Evolutionary conservation across 2,329 filamentous ascomycete genomes (phyloP).

Genomic region (Sporothrix schenckii): DNA sequence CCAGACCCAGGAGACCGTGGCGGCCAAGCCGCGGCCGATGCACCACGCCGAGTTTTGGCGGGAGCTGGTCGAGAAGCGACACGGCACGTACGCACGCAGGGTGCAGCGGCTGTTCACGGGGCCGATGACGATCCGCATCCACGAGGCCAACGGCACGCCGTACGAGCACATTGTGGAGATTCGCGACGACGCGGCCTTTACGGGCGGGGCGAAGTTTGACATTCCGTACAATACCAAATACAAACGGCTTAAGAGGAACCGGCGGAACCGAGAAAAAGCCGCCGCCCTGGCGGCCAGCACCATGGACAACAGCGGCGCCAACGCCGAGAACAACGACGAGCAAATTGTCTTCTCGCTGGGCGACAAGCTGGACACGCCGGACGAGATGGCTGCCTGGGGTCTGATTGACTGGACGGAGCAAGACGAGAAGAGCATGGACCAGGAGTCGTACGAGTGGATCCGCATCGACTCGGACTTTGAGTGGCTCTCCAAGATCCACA

Average conservation of each 20-base stretch:
- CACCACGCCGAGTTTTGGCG: conserved; percentile 78
- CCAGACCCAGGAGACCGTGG: conserved; percentile 68
- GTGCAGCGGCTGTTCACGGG: conserved; percentile 72
- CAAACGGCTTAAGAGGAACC: conserved; percentile 89
- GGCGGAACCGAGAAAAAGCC: conserved; percentile 76
- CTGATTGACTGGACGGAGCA: conserved; percentile 87
- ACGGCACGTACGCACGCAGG: conserved; percentile 68
- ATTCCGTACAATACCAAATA: conserved; percentile 99
- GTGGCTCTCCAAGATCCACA: conserved; percentile 86
- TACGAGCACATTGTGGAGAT: conserved; percentile 98
- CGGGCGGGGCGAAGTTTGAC: conserved; percentile 71
- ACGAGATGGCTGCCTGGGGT: conserved; percentile 82
- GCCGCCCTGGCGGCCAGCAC: conserved; percentile 58
- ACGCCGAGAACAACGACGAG: conserved; percentile 61
- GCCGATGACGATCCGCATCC: conserved; percentile 95
- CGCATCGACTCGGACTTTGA: conserved; percentile 97
- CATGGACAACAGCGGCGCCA: conserved; percentile 46
- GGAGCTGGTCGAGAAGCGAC: conserved; percentile 77
- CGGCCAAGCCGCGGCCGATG: conserved; percentile 57
- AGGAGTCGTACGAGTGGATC: conserved; percentile 98
- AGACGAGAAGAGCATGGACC: conserved; percentile 87
- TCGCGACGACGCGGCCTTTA: conserved; percentile 71
- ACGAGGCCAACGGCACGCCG: conserved; percentile 95
- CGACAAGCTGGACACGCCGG: conserved; percentile 80
- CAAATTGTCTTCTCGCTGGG: conserved; percentile 85